phyloP scores from a whole-genome alignment of 2,329 filamentous ascomycete genomes.

The Myriangium duriaei region DNA sequence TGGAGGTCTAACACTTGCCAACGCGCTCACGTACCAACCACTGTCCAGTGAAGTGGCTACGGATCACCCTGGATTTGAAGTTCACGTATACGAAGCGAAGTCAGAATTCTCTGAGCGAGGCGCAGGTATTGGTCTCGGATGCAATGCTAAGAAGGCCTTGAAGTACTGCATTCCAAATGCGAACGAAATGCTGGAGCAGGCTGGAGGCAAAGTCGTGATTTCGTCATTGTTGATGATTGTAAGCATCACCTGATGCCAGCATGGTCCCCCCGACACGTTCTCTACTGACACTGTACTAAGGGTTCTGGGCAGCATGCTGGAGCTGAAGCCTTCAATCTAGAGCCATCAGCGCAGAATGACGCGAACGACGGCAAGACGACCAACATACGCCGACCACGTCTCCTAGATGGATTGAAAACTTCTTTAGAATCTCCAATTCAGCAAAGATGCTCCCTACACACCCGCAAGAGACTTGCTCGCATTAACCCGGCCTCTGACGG shows the following conservation, averaged over 20 bases:
- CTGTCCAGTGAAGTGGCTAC: neutral
- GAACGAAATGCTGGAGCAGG: neutral
- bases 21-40: constrained; percentile 30
- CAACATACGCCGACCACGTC: neutral
- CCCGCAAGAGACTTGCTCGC: neutral
- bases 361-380: neutral
- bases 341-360: neutral
- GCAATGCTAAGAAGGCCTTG: neutral
- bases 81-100: neutral
- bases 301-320: neutral
- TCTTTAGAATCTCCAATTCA: neutral
- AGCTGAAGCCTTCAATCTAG: neutral
- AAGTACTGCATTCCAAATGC: neutral
- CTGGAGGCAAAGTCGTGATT: neutral
- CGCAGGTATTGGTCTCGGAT: neutral
- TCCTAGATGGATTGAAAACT: neutral
- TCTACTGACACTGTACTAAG: too few species aligned
- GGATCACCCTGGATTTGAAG: neutral
- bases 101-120: neutral
- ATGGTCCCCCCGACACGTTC: too few species aligned
- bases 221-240: neutral
- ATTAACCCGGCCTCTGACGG: neutral
- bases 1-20: constrained; percentile 31
- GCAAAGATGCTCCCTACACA: neutral
- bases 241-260: neutral